Conservation (phyloP, 2,329 filamentous ascomycete species). For the Penicillium freii region DNA sequence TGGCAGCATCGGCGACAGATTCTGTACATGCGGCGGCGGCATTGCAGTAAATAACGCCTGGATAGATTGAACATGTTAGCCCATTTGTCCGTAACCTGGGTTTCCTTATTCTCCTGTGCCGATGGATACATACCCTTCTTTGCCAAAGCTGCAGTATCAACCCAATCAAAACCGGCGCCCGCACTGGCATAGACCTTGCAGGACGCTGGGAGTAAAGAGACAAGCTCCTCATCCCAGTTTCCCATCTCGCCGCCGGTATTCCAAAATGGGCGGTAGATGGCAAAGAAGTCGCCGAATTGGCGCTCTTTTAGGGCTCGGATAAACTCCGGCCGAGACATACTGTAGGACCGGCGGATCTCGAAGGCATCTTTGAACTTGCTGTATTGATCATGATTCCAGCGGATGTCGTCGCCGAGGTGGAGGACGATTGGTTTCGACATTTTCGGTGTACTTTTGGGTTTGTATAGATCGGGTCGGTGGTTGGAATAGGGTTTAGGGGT, state of each 20-base stretch:
- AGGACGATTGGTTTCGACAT: conserved; percentile 41
- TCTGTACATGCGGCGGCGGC: conserved; percentile 68
- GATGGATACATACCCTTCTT: conserved; percentile 51
- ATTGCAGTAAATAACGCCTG: conserved; percentile 62
- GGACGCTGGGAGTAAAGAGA: conserved; percentile 53
- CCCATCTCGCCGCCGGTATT: conserved; percentile 65
- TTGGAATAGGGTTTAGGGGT: background rate
- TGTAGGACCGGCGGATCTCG: conserved; percentile 37
- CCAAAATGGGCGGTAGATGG: conserved; percentile 61
- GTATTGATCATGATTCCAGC: conserved; percentile 49
- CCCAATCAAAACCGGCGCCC: conserved; percentile 64
- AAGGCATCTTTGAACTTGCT: conserved; percentile 42
- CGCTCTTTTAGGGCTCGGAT: conserved; percentile 43
- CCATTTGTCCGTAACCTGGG: background rate
- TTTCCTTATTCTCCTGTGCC: background rate
- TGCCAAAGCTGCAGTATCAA: conserved; percentile 59
- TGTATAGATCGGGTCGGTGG: background rate
- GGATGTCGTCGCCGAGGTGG: conserved; percentile 49
- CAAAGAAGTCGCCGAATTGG: conserved; percentile 43
- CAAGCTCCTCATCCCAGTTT: conserved; percentile 60
- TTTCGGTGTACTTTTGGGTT: background rate
- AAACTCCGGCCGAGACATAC: conserved; percentile 40
- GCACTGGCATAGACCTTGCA: conserved; percentile 60
- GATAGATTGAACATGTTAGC: background rate
- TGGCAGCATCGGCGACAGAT: conserved; percentile 68